Base-by-base conservation (phyloP, 2,329 filamentous ascomycete species). In the Cordyceps javanica region DNA sequence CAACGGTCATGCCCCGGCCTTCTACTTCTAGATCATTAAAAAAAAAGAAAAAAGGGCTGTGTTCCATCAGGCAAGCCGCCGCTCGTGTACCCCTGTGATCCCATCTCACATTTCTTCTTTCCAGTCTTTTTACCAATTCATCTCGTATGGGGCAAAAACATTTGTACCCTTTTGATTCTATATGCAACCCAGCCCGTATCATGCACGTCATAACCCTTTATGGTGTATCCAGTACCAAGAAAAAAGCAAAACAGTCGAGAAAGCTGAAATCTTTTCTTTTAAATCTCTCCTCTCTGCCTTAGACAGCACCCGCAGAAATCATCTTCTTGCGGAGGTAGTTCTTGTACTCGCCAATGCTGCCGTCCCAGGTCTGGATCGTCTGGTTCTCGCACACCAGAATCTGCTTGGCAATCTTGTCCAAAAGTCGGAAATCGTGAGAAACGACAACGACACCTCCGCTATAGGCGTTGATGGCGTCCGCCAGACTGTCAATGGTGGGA, bases 391-490 rank as follows among this genome's bases (percentile, higher is more conserved):
- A 99, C 58, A 99, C 94, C 78, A 99, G 86, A 75, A 99, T 99
- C 75, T 99, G 91, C 83, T 99, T 99, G 67, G 94, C 94, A 73
- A 99, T 97, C 82, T 96, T 97, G 85, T 99, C 94, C 64, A 99
- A 86, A 69, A 99, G 81, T 81, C 93, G 88, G 85, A 99, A 99
- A 75, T 99, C 94, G 89, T 99, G 94, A 68, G 89, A 95, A 59
- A 99, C 94, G 63, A 97, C 93, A 55, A 97, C 90, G 53, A 97
- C 93, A 88, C 95, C 94, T 69, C 94, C 94, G 64, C 85, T 92
- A 75, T 90, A 99, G 60, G 91, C 88, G 71, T 97, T 96, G 79
- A 99, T 99, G 67, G 94, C 94, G 70, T 99, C 93, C 3, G 94
- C 95, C 77, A 99, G 77, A 76, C 88, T 92, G 80, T 99, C 94